phyloP scores from a whole-genome alignment of 805 yeast genomes.

The Schizosaccharomyces cryophilus region DNA sequence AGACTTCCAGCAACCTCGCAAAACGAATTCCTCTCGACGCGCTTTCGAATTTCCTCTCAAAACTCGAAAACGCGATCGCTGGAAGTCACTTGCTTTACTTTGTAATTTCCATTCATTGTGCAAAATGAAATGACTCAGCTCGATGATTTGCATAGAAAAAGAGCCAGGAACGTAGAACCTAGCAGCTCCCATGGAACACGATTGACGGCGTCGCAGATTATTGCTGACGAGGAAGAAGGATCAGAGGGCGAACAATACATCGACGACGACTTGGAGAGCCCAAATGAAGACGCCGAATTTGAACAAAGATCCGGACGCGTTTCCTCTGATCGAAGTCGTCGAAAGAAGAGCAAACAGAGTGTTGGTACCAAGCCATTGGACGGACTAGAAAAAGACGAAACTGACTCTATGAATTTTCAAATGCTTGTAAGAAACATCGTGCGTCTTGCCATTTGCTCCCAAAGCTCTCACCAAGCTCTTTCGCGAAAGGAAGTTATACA shows the following conservation, averaged over 20 bases:
- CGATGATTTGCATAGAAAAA: not conserved
- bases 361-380: no score
- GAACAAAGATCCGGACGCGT: not conserved
- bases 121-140: not conserved
- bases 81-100: no score
- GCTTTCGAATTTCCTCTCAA: no score
- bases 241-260: not conserved
- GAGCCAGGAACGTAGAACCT: not conserved
- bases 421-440: not conserved
- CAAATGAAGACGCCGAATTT: not conserved
- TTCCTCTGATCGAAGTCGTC: no score
- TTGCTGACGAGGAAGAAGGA: not conserved
- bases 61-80: no score
- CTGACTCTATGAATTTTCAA: not conserved
- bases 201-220: not conserved
- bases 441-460: not conserved
- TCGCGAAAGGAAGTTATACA: not conserved
- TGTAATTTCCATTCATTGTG: not conserved
- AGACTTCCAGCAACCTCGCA: no score
- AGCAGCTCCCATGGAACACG: not conserved
- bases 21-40: no score
- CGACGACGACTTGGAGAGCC: not conserved
- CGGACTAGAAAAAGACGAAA: not conserved
- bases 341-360: no score
- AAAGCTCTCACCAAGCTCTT: not conserved